A percentile compares a stretch with the other conserved stretches of the same genome.
Evolutionary conservation across 768 basidiomycete species (phyloP).

Genomic region (Macrocybe gigantea): DNA sequence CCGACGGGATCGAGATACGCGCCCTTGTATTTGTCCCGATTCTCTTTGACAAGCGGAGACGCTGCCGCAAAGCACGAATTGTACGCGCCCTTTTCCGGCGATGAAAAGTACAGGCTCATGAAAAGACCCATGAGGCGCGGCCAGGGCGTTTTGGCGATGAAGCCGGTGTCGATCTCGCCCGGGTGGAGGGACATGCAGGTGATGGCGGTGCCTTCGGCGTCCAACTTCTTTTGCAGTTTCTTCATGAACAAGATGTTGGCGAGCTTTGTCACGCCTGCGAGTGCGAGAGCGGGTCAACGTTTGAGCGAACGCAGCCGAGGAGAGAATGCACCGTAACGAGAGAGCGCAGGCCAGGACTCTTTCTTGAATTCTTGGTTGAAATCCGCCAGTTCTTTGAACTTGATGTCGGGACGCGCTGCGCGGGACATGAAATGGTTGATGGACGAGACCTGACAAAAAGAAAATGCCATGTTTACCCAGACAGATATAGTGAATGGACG

Average conservation of each 20-base stretch:
- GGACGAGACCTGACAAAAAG: no score
- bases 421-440: no score
- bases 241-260: slow-evolving; percentile 44
- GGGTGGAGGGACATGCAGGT: slow-evolving; percentile 31
- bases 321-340: no score
- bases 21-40: slow-evolving; percentile 17
- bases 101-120: not conserved
- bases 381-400: no score
- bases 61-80: slow-evolving; percentile 19
- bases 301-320: no score
- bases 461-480: no score
- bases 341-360: no score
- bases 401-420: no score
- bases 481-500: no score
- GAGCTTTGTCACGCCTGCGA: slow-evolving; percentile 31
- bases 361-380: no score
- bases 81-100: no score
- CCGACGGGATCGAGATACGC: slow-evolving; percentile 15
- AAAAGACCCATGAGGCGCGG: not conserved
- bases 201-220: slow-evolving; percentile 26
- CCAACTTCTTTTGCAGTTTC: slow-evolving; percentile 44
- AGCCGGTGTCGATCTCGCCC: slow-evolving; percentile 20
- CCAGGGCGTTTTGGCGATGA: not conserved
- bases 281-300: no score
- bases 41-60: slow-evolving; percentile 12